Conservation (phyloP, 495 filamentous ascomycete genomes). For the Paragyromitra xinjiangensis region DNA sequence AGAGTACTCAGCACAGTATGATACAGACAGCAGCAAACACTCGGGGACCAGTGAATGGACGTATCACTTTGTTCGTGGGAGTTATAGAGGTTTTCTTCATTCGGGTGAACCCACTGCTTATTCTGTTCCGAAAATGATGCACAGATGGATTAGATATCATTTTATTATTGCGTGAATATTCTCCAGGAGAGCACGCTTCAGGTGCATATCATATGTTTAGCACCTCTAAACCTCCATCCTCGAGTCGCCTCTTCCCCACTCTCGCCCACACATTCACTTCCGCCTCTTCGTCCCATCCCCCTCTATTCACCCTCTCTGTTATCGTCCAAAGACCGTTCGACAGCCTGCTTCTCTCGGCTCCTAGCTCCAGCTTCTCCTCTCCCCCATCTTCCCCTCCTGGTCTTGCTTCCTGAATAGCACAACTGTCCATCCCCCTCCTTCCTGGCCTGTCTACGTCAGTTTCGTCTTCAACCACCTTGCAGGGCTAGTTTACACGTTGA, state of each 20-base stretch:
- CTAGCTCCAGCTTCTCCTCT: slow-evolving; percentile 30
- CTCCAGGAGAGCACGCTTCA: neutral
- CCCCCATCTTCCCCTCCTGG: neutral
- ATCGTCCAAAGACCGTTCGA: slow-evolving; percentile 22
- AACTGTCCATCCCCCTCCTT: slow-evolving; percentile 31
- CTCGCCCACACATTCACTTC: slow-evolving; percentile 17
- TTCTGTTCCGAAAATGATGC: slow-evolving; percentile 30
- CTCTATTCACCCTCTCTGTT: slow-evolving; percentile 13
- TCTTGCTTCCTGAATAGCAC: slow-evolving; percentile 18
- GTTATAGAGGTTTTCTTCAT: too few relatives aligned
- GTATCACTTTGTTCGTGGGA: neutral
- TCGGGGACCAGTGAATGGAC: neutral
- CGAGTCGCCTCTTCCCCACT: slow-evolving; percentile 12
- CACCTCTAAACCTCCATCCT: slow-evolving; percentile 25
- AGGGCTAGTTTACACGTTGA: slow-evolving; percentile 56
- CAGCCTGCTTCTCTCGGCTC: slow-evolving; percentile 19
- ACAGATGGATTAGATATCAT: slow-evolving; percentile 43
- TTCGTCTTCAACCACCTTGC: slow-evolving; percentile 51
- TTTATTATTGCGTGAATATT: slow-evolving; percentile 43
- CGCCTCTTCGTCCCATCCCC: slow-evolving; percentile 34
- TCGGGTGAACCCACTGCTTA: slow-evolving; percentile 12
- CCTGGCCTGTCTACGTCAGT: slow-evolving; percentile 39
- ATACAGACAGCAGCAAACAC: slow-evolving; percentile 4
- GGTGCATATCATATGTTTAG: slow-evolving; percentile 7
- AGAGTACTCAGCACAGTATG: neutral